phyloP scores from a whole-genome alignment of 805 yeast species.

The Wickerhamomyces tratensis region DNA sequence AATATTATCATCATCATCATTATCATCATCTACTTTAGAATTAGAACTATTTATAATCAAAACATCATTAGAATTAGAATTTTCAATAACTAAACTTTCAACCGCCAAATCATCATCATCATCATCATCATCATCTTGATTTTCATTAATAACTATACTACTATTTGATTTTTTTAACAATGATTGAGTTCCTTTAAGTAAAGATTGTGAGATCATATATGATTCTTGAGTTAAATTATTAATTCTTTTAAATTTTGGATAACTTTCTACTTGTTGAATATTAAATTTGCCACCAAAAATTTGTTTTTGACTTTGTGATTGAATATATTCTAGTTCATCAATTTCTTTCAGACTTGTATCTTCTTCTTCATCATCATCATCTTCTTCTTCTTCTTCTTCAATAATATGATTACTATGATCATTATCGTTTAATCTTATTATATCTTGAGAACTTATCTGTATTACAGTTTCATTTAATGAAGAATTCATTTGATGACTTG shows the following conservation, averaged over 20 bases:
- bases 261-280: not conserved
- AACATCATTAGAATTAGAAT: too few relatives aligned
- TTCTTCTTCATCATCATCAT: not conserved
- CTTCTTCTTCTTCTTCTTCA: too few relatives aligned
- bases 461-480: not conserved
- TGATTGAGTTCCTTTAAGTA: too few relatives aligned
- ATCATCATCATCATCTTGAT: too few relatives aligned
- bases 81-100: too few relatives aligned
- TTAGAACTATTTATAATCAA: too few relatives aligned
- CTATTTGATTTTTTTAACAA: too few relatives aligned
- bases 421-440: not conserved
- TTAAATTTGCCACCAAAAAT: too few relatives aligned
- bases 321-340: not conserved
- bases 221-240: not conserved
- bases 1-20: not conserved
- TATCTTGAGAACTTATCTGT: not conserved
- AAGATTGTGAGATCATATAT: too few relatives aligned
- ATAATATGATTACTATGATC: too few relatives aligned
- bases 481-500: not conserved
- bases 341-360: not conserved
- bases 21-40: not conserved
- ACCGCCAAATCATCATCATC: too few relatives aligned
- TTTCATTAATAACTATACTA: too few relatives aligned
- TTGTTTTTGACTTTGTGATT: not conserved
- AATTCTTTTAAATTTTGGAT: not conserved